phyloP scores from a whole-genome alignment of 306 rosid genomes.

The Nissolia schottii region DNA sequence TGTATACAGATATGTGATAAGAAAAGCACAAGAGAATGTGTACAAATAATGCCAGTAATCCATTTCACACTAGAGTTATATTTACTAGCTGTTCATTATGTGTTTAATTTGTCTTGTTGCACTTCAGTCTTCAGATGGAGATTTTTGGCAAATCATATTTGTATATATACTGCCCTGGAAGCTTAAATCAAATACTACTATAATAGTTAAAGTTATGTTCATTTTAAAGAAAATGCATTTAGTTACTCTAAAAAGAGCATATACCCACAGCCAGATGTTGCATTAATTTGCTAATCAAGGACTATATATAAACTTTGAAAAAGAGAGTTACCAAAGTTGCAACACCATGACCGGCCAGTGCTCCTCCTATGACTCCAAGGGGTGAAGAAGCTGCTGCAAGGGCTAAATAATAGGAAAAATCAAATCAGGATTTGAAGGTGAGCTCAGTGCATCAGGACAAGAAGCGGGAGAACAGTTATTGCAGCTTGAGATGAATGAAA shows the following conservation, averaged over 20 bases:
- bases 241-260: background rate
- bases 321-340: constrained; percentile 76
- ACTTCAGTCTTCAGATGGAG: background rate
- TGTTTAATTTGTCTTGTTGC: background rate
- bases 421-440: constrained; percentile 10
- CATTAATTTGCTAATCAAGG: background rate
- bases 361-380: constrained; percentile 92
- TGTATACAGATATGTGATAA: background rate
- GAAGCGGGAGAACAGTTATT: background rate
- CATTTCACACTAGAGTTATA: background rate
- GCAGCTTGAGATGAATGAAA: background rate
- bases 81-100: background rate
- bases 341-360: constrained; percentile 87
- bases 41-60: background rate
- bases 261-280: constrained; percentile 9
- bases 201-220: background rate
- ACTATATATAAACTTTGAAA: background rate
- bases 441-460: constrained; percentile 9
- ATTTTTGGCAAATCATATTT: background rate
- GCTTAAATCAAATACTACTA: background rate
- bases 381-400: constrained; percentile 99
- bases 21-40: constrained; percentile 9
- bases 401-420: constrained; percentile 48
- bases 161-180: background rate
- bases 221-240: constrained; percentile 10